Conservation (phyloP, 371 early-diverging fungal genomes). For the Conidiobolus incongruus region DNA sequence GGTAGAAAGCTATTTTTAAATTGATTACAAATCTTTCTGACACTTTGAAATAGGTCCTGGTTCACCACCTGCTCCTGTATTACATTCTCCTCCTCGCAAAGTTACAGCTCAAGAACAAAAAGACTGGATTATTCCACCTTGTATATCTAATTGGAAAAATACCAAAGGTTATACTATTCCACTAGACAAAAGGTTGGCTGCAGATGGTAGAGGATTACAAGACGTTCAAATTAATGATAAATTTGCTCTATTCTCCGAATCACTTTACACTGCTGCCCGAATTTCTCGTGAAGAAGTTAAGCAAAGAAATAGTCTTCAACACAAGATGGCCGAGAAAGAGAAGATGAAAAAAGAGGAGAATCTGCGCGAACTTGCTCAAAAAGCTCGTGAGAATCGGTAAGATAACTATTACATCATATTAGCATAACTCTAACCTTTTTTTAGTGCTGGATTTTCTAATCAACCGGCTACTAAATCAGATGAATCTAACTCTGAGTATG, state of each 20-base stretch:
- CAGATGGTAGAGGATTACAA: constrained; percentile 88
- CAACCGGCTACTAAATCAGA: not conserved
- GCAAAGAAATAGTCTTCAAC: constrained; percentile 72
- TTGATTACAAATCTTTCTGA: no score
- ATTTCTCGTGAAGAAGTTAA: constrained; percentile 85
- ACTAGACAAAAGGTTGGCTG: constrained; percentile 90
- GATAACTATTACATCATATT: constrained; percentile 5
- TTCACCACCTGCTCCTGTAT: constrained; percentile 86
- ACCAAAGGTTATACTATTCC: constrained; percentile 95
- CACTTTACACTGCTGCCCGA: constrained; percentile 77
- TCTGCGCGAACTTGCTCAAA: constrained; percentile 68
- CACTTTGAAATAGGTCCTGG: constrained; percentile 25
- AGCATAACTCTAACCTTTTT: not conserved
- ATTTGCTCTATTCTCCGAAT: constrained; percentile 88
- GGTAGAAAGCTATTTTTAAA: constrained; percentile 12
- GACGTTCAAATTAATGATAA: constrained; percentile 80
- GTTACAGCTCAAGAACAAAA: constrained; percentile 83
- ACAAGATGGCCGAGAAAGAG: constrained; percentile 81
- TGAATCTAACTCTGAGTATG: constrained; percentile 11
- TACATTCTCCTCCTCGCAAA: constrained; percentile 93
- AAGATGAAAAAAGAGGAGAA: constrained; percentile 83
- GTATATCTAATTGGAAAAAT: constrained; percentile 97
- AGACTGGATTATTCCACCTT: constrained; percentile 92
- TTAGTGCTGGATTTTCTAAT: not conserved
- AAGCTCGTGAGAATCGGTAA: constrained; percentile 70